Percentiles rank a stretch among this genome's conserved stretches.
phyloP scores from a whole-genome alignment of 169 alveolate species.

The Plasmodium sp. region DNA sequence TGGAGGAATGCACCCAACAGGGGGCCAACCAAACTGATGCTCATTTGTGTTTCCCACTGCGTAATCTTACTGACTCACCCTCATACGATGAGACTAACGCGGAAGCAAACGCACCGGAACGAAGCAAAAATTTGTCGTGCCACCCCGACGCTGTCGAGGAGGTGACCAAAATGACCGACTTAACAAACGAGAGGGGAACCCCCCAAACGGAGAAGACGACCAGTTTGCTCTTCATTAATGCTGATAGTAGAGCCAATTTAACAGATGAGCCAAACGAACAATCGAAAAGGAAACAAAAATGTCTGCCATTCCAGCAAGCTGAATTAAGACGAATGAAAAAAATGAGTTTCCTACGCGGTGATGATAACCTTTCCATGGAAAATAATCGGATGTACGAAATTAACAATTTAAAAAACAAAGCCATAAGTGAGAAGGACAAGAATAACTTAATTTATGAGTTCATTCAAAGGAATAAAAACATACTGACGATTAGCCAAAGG shows the following conservation, averaged over 20 bases:
- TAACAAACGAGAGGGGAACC: background rate
- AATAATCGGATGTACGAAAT: constrained; percentile 11
- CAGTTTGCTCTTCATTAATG: background rate
- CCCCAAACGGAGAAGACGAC: background rate
- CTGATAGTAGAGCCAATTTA: background rate
- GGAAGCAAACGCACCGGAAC: background rate
- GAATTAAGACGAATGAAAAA: background rate
- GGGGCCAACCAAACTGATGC: background rate
- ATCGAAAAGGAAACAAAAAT: background rate
- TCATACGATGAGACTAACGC: background rate
- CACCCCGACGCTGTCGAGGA: background rate
- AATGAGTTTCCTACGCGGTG: background rate
- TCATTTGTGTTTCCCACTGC: background rate
- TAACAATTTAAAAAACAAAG: constrained; percentile 31
- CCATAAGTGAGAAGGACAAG: constrained; percentile 31
- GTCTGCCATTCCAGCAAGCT: background rate
- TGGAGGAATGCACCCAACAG: background rate
- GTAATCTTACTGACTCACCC: background rate
- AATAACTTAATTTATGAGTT: constrained; percentile 67
- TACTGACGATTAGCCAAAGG: constrained; percentile 49
- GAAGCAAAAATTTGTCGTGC: background rate
- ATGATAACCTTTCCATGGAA: background rate
- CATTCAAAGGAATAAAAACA: constrained; percentile 65
- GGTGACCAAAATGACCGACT: background rate
- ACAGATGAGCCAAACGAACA: background rate